A percentile compares a stretch with the other conserved stretches of the same genome.
Evolutionary conservation across 148 eudicot species (phyloP).

Genomic region (Rhododendron ovatum): DNA sequence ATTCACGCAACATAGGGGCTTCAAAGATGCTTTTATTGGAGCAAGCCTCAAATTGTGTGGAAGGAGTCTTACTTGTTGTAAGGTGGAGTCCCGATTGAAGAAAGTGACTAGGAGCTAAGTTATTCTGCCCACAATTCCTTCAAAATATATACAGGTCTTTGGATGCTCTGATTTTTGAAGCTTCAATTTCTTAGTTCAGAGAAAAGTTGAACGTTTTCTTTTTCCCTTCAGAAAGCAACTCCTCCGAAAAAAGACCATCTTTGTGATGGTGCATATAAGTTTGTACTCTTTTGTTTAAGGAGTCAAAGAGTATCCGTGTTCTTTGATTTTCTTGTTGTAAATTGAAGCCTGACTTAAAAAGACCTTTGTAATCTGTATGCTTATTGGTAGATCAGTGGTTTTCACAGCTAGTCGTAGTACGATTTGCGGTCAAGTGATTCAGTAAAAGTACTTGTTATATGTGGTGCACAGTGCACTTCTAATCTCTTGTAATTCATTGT

Average conservation of each 20-base stretch:
- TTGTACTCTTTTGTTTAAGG: background rate
- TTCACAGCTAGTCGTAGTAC: background rate
- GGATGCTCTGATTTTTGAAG: background rate
- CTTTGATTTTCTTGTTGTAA: background rate
- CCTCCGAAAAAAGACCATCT: background rate
- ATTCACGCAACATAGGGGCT: background rate
- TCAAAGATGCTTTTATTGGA: background rate
- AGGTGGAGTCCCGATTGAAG: background rate
- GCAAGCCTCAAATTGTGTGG: background rate
- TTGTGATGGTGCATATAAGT: background rate
- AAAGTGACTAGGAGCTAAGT: background rate
- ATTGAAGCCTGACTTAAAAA: background rate
- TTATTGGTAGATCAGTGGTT: background rate
- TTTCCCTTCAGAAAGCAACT: background rate
- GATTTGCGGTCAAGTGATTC: background rate
- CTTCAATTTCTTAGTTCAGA: conserved; percentile 1
- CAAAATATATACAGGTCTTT: background rate
- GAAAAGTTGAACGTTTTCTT: background rate
- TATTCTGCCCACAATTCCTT: background rate
- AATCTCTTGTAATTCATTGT: background rate
- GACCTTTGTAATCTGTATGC: background rate
- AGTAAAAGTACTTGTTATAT: background rate
- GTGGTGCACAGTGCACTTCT: background rate
- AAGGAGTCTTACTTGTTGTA: background rate
- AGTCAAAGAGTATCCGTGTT: background rate